phyloP scores from a whole-genome alignment of 345 rosid genomes.

The Nasturtium officinale region DNA sequence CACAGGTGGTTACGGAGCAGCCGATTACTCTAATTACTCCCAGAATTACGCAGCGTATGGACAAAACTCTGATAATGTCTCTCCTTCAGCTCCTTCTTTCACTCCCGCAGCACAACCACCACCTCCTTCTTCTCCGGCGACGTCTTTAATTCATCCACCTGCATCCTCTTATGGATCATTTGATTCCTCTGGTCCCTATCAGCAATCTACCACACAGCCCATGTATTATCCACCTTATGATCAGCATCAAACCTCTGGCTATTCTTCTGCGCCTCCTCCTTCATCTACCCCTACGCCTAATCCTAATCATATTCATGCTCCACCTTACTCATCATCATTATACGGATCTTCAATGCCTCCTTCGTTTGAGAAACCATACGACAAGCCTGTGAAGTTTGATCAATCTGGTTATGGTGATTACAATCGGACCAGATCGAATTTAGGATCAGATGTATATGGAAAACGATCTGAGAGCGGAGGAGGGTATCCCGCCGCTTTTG shows the following conservation, averaged over 20 bases:
- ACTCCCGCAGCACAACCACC: constrained; percentile 42
- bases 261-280: constrained; percentile 40
- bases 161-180: constrained; percentile 58
- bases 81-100: constrained; percentile 77
- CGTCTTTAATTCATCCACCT: constrained; percentile 38
- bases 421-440: constrained; percentile 51
- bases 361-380: constrained; percentile 50
- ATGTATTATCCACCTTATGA: constrained; percentile 61
- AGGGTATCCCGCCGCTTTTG: constrained; percentile 46
- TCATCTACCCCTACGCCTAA: constrained; percentile 33
- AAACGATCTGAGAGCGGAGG: constrained; percentile 62
- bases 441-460: constrained; percentile 63
- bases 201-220: constrained; percentile 51
- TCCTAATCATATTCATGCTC: constrained; percentile 39
- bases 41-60: constrained; percentile 57
- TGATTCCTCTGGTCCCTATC: constrained; percentile 68
- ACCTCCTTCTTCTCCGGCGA: constrained; percentile 36
- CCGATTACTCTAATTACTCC: constrained; percentile 61
- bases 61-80: constrained; percentile 60
- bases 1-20: constrained; percentile 49
- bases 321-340: constrained; percentile 51
- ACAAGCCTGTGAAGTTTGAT: constrained; percentile 63
- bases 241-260: constrained; percentile 57
- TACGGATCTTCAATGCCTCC: constrained; percentile 58
- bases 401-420: constrained; percentile 52